A percentile compares a stretch with the other conserved stretches of the same genome.
phyloP scores from a whole-genome alignment of 1,284 basidiomycete genomes.

The Microbotryum saponariae region DNA sequence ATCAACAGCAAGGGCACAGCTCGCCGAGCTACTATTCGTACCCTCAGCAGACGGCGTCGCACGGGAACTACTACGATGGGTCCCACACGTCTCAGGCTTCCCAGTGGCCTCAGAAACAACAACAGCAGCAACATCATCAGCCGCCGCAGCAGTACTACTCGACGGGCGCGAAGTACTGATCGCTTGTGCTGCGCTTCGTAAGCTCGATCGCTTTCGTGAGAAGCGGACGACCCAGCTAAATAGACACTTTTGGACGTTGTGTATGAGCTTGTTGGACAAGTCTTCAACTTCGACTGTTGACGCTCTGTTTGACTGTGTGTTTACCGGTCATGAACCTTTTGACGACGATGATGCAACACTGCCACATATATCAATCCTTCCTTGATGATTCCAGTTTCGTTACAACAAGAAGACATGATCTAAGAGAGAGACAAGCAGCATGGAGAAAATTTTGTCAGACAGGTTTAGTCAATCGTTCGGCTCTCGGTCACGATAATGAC shows the following conservation, averaged over 20 bases:
- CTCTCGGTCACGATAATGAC: too few relatives aligned
- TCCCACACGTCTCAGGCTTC: background rate
- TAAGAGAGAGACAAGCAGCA: too few relatives aligned
- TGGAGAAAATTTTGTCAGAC: too few relatives aligned
- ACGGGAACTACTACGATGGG: background rate
- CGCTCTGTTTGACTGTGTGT: conserved; percentile 31
- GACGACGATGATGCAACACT: too few relatives aligned
- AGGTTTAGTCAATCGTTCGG: too few relatives aligned
- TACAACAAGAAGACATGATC: too few relatives aligned
- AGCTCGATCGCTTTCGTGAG: background rate
- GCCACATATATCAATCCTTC: too few relatives aligned
- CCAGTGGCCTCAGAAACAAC: conserved; percentile 6
- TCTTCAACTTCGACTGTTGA: conserved; percentile 7
- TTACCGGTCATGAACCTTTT: background rate
- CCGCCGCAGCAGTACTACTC: conserved; percentile 2
- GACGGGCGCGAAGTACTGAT: background rate
- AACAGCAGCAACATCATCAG: background rate
- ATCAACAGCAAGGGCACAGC: background rate
- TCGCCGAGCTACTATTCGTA: background rate
- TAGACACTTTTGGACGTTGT: background rate
- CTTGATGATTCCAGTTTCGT: too few relatives aligned
- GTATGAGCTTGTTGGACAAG: too few relatives aligned
- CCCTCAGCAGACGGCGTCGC: background rate
- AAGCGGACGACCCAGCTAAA: conserved; percentile 1
- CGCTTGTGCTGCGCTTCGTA: background rate